phyloP scores from a whole-genome alignment of 2,329 filamentous ascomycete species.

The Ramichloridium luteum region DNA sequence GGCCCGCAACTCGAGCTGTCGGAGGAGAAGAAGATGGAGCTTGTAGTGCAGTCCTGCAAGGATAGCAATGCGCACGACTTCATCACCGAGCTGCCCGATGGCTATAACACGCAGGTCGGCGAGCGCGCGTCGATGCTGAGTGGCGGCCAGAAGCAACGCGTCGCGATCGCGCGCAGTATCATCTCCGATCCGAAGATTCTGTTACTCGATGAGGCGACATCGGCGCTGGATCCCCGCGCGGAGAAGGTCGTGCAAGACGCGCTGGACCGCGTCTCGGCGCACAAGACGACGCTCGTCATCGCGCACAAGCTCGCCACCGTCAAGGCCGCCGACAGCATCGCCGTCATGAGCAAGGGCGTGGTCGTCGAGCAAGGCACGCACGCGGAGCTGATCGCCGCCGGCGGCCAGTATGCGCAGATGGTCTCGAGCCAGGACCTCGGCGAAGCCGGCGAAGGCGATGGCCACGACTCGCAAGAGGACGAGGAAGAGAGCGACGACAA shows the following conservation, averaged over 20 bases:
- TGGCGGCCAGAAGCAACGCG: constrained; percentile 26
- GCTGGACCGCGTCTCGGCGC: constrained; percentile 21
- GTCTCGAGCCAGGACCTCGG: constrained; percentile 39
- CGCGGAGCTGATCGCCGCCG: constrained; percentile 25
- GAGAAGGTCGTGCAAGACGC: constrained; percentile 25
- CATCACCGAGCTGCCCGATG: constrained; percentile 24
- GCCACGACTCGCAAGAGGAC: constrained; percentile 10
- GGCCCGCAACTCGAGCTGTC: constrained; percentile 27
- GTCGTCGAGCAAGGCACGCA: constrained; percentile 36
- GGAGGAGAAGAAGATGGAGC: constrained; percentile 19
- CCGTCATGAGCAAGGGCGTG: constrained; percentile 32
- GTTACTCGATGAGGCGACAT: constrained; percentile 27
- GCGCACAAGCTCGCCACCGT: constrained; percentile 36
- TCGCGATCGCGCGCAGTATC: constrained; percentile 27
- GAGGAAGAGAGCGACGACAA: constrained; percentile 17
- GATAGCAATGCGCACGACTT: constrained; percentile 27
- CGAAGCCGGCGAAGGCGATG: constrained; percentile 11
- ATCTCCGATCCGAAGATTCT: constrained; percentile 25
- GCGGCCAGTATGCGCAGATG: constrained; percentile 30
- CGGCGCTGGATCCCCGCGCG: constrained; percentile 25
- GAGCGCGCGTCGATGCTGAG: constrained; percentile 23
- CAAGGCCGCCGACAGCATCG: constrained; percentile 33
- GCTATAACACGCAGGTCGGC: constrained; percentile 25
- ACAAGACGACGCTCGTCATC: constrained; percentile 28
- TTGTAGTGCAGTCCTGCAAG: constrained; percentile 25